Conservation (phyloP, 2,329 filamentous ascomycete species). For the Cladophialophora bantiana region DNA sequence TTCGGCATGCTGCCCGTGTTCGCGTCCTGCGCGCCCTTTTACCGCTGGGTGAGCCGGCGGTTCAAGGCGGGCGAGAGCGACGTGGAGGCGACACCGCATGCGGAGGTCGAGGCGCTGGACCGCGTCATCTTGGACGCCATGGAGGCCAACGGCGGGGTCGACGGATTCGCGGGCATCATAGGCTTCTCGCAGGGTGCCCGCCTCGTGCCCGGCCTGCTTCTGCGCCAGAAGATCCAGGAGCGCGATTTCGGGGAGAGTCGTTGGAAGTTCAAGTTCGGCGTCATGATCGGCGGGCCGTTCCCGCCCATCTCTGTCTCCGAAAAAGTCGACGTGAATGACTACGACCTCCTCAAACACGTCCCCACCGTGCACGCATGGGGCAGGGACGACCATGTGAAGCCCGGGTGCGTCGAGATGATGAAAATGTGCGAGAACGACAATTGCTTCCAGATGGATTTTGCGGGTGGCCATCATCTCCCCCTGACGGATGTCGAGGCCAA, state of each 20-base stretch:
- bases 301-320: conserved; percentile 38
- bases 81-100: conserved; percentile 30
- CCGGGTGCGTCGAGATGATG: conserved; percentile 35
- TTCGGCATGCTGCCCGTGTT: conserved; percentile 50
- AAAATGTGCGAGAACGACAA: conserved; percentile 37
- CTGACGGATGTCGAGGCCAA: conserved; percentile 40
- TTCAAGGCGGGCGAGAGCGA: conserved; percentile 34
- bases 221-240: conserved; percentile 40
- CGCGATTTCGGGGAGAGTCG: conserved; percentile 12
- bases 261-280: conserved; percentile 39
- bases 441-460: conserved; percentile 40
- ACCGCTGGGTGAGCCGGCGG: conserved; percentile 45
- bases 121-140: conserved; percentile 32
- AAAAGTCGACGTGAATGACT: conserved; percentile 29
- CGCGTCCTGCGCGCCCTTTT: conserved; percentile 46
- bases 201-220: conserved; percentile 40
- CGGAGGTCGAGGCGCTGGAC: conserved; percentile 37
- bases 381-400: conserved; percentile 39
- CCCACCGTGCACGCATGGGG: conserved; percentile 43
- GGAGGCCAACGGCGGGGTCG: conserved; percentile 38
- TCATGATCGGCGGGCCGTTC: conserved; percentile 41
- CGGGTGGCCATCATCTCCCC: conserved; percentile 41
- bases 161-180: conserved; percentile 44
- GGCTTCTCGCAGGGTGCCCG: conserved; percentile 48
- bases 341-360: conserved; percentile 32